Percentiles rank a stretch among this genome's conserved stretches.
phyloP scores from a whole-genome alignment of 169 alveolate genomes.

The Perkinsus chesapeaki region DNA sequence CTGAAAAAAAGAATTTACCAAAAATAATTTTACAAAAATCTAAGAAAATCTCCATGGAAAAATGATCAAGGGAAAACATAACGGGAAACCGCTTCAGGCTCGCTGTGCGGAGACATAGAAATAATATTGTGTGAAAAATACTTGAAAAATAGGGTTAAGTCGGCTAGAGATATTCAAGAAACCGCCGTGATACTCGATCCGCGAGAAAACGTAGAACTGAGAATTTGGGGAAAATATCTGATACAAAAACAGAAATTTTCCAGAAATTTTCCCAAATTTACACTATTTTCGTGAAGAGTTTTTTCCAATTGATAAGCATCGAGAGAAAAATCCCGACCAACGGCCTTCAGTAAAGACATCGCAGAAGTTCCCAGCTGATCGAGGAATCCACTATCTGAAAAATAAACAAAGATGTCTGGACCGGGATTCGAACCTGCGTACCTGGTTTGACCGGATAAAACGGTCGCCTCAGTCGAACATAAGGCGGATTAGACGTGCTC shows the following conservation, averaged over 20 bases:
- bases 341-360: background rate
- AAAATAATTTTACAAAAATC: no score
- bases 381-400: background rate
- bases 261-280: background rate
- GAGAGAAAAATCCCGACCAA: background rate
- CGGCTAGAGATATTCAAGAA: no score
- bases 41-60: no score
- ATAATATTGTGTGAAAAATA: no score
- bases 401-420: background rate
- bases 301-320: background rate
- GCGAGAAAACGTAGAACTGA: no score
- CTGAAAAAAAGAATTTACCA: background rate
- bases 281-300: background rate
- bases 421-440: background rate
- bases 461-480: background rate
- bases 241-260: background rate
- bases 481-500: background rate
- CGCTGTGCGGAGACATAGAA: no score
- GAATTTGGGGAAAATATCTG: background rate
- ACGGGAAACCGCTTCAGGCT: no score
- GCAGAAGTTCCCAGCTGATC: background rate
- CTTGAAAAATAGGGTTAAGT: no score
- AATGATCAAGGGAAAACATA: no score
- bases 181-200: no score
- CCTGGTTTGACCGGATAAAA: background rate